Conservation (phyloP, 1,284 basidiomycete genomes). For the Rhizopogon hawkerae region DNA sequence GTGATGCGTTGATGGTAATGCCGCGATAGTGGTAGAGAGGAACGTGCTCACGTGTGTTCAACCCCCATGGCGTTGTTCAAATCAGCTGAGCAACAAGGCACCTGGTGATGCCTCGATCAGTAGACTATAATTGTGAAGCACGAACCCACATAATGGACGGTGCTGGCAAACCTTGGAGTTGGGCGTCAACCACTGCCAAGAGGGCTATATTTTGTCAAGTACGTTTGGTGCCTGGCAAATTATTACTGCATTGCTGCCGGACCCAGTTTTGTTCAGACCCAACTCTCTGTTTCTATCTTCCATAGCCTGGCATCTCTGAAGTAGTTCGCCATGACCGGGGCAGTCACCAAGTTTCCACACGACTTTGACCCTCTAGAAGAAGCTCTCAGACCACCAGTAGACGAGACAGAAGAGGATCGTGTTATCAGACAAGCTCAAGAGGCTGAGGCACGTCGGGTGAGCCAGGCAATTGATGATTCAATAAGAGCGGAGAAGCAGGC, state of each 20-base stretch:
- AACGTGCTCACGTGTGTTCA: not conserved
- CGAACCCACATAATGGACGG: slow-evolving; percentile 5
- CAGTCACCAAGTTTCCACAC: slow-evolving; percentile 6
- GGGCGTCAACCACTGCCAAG: slow-evolving; percentile 5
- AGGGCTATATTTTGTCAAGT: slow-evolving; percentile 6
- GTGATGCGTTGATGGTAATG: slow-evolving; percentile 3
- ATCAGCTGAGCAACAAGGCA: slow-evolving; percentile 1
- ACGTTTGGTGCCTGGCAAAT: slow-evolving; percentile 7
- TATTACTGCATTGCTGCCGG: slow-evolving; percentile 12
- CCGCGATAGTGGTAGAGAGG: not conserved
- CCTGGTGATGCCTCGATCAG: slow-evolving; percentile 8
- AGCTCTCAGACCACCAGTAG: slow-evolving; percentile 48
- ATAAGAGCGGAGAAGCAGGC: slow-evolving; percentile 56
- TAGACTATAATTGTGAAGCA: slow-evolving; percentile 4
- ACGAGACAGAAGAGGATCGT: slow-evolving; percentile 53
- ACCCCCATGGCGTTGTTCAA: no score
- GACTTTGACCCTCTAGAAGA: slow-evolving; percentile 56
- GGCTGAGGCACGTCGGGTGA: slow-evolving; percentile 53
- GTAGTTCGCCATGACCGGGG: slow-evolving; percentile 15
- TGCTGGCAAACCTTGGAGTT: slow-evolving; percentile 5
- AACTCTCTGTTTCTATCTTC: not conserved
- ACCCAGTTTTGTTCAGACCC: slow-evolving; percentile 1
- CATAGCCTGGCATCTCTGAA: not conserved
- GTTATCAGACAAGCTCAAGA: slow-evolving; percentile 44
- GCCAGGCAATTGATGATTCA: slow-evolving; percentile 58